Evolutionary conservation across 768 basidiomycete genomes (phyloP).

Genomic region (Mrakia blollopis): DNA sequence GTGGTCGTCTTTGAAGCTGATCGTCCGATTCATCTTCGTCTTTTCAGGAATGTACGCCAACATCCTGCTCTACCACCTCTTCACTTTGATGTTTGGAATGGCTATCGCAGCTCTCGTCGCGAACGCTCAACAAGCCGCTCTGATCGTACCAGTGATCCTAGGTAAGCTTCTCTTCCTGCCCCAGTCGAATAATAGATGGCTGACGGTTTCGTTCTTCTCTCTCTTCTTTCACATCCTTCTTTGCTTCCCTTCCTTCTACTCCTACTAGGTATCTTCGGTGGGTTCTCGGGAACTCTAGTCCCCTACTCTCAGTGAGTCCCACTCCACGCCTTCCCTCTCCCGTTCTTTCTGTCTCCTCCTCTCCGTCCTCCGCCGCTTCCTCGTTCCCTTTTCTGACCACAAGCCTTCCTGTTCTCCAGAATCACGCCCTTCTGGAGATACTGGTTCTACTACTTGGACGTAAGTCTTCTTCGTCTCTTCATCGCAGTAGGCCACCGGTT

Average conservation of each 20-base stretch:
- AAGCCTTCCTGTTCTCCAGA: no score
- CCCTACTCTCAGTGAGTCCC: constrained; percentile 14
- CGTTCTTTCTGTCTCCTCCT: no score
- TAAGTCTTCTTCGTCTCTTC: no score
- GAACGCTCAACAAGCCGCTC: constrained; percentile 28
- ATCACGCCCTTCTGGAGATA: constrained; percentile 33
- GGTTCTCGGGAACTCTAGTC: constrained; percentile 32
- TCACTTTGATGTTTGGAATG: constrained; percentile 22
- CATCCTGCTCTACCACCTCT: constrained; percentile 28
- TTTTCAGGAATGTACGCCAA: constrained; percentile 12
- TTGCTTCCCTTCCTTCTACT: neutral
- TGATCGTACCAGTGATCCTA: neutral
- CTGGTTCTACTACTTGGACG: constrained; percentile 34
- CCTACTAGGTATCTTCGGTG: constrained; percentile 32
- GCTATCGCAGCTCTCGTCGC: constrained; percentile 20
- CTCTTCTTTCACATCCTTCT: no score
- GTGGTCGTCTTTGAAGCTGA: neutral
- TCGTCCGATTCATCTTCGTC: neutral
- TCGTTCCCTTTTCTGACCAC: no score
- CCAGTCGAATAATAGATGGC: neutral
- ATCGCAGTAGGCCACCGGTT: no score
- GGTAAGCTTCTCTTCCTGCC: constrained; percentile 2
- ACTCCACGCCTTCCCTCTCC: no score
- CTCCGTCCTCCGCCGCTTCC: no score
- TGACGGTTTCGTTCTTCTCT: no score